Conservation (phyloP, 768 basidiomycete genomes). For the Pleurotus tuoliensis region DNA sequence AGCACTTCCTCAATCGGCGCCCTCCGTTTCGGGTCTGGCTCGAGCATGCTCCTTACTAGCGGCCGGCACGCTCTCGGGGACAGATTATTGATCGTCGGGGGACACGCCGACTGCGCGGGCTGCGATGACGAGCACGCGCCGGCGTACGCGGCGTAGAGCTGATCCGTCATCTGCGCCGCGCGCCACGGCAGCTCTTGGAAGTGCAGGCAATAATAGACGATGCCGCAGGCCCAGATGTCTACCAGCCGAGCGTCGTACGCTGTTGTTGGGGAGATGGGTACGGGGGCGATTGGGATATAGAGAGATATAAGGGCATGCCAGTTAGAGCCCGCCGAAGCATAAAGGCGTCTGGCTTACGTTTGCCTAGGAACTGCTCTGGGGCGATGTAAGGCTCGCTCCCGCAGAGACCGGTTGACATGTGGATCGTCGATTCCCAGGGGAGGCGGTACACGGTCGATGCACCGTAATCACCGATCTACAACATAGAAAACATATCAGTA, state of each 20-base stretch:
- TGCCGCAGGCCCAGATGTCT: conserved; percentile 95
- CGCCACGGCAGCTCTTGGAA: conserved; percentile 99
- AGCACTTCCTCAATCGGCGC: conserved; percentile 78
- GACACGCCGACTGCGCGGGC: conserved; percentile 41
- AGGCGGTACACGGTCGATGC: conserved; percentile 98
- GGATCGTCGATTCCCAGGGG: conserved; percentile 96
- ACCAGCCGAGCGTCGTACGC: conserved; percentile 97
- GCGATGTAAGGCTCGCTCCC: conserved; percentile 99
- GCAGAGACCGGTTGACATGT: conserved; percentile 95
- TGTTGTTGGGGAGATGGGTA: conserved; percentile 24
- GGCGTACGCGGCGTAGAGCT: conserved; percentile 76
- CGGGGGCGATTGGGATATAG: neutral
- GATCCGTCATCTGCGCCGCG: conserved; percentile 80
- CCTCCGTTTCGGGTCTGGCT: conserved; percentile 83
- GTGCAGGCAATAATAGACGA: conserved; percentile 98
- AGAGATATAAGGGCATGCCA: conserved; percentile 8
- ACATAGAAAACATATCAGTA: neutral
- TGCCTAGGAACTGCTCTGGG: conserved; percentile 93
- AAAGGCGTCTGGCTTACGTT: conserved; percentile 69
- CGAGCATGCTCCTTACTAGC: conserved; percentile 89
- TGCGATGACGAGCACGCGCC: conserved; percentile 48
- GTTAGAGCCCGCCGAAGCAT: conserved; percentile 34
- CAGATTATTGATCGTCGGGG: conserved; percentile 81
- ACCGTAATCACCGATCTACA: conserved; percentile 94
- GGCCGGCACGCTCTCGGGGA: conserved; percentile 80